Evolutionary conservation across 2,329 filamentous ascomycete species (phyloP).

Genomic region (Ophiocordyceps australis): DNA sequence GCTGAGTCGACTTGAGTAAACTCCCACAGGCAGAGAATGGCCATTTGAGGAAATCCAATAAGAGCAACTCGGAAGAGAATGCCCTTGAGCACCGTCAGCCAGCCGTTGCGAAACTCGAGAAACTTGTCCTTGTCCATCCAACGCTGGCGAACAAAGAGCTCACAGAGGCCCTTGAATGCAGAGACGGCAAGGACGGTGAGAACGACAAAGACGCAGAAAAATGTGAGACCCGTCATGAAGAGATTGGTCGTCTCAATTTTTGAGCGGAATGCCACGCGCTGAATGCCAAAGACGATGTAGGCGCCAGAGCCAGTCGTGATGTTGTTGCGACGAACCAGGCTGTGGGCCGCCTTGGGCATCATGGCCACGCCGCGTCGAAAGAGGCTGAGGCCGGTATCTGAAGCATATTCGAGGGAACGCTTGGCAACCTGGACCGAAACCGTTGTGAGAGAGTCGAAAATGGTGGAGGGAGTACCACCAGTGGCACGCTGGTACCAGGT

Average conservation of each 20-base stretch:
- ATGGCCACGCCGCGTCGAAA: slow-evolving; percentile 36
- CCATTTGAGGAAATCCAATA: slow-evolving; percentile 84
- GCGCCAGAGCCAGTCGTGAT: slow-evolving; percentile 33
- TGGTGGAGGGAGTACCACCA: slow-evolving; percentile 63
- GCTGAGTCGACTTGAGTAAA: slow-evolving; percentile 72
- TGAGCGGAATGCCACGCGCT: slow-evolving; percentile 61
- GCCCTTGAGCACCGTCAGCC: slow-evolving; percentile 82
- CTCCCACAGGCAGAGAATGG: slow-evolving; percentile 84
- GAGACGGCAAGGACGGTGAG: slow-evolving; percentile 55
- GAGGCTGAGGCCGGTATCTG: slow-evolving; percentile 18
- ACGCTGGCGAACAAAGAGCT: slow-evolving; percentile 53
- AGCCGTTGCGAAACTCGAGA: slow-evolving; percentile 83
- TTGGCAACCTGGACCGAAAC: slow-evolving; percentile 76
- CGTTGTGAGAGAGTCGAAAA: slow-evolving; percentile 55
- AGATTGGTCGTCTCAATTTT: slow-evolving; percentile 82
- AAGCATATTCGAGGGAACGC: slow-evolving; percentile 23
- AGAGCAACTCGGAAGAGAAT: slow-evolving; percentile 82
- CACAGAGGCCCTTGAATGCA: slow-evolving; percentile 66
- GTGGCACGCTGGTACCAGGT: slow-evolving; percentile 95
- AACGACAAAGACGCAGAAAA: slow-evolving; percentile 73
- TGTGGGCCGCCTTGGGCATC: slow-evolving; percentile 23
- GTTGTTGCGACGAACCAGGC: slow-evolving; percentile 34
- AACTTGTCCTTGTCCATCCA: slow-evolving; percentile 78
- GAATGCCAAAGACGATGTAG: slow-evolving; percentile 59
- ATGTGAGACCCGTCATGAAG: slow-evolving; percentile 78